A percentile compares a stretch with the other conserved stretches of the same genome.
Conservation (phyloP, 306 rosid species). For the Acacia crassicarpa region DNA sequence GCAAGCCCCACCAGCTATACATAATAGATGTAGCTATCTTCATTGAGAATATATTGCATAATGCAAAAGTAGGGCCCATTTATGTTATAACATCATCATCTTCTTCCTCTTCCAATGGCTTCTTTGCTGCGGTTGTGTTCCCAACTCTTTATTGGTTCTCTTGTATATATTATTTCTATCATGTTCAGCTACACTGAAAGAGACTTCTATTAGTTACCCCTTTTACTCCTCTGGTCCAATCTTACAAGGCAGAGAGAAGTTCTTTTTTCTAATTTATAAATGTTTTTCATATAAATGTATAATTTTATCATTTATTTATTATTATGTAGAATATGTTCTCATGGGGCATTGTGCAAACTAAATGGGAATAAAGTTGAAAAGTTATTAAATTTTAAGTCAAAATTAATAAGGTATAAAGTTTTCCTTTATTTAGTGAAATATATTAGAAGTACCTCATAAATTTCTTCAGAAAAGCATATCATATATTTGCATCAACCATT, state of each 20-base stretch:
- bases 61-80: constrained; percentile 31
- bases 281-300: no score
- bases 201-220: constrained; percentile 34
- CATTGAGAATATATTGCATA: constrained; percentile 30
- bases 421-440: no score
- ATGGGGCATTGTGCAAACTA: no score
- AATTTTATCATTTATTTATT: no score
- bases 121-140: constrained; percentile 51
- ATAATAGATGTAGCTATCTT: neutral
- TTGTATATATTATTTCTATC: neutral
- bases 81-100: neutral
- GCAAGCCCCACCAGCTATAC: constrained; percentile 67
- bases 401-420: no score
- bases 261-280: no score
- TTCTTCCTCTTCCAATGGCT: constrained; percentile 27
- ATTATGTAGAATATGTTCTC: no score
- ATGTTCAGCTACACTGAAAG: constrained; percentile 33
- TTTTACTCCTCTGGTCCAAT: neutral
- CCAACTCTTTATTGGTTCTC: constrained; percentile 48
- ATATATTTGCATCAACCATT: constrained; percentile 30
- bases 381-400: no score
- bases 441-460: no score
- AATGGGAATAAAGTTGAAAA: no score
- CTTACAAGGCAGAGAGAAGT: no score
- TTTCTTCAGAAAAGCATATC: no score